Base-by-base conservation (phyloP, 1,284 basidiomycete genomes). In the Entoloma clypeatum region DNA sequence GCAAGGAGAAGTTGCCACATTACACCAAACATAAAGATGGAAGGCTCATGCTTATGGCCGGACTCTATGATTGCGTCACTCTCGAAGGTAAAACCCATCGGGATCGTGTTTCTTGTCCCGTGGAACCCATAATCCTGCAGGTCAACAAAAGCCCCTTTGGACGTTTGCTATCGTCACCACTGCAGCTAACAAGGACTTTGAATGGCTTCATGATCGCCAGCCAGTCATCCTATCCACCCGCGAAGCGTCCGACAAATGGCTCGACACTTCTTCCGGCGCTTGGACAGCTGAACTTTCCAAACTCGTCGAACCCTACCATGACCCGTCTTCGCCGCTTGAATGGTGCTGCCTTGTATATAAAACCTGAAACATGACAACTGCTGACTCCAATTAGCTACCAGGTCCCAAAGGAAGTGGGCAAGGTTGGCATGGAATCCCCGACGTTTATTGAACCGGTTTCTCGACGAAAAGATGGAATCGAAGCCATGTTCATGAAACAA, bases 81-180 rank as follows among this genome's bases (percentile, higher is more conserved):
- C 74, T 88, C 36, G 74, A 84, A 64, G 77, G 83, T 77, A 50
- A n/a, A n/a, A n/a, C n/a, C n/a, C n/a, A n/a, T n/a, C n/a, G n/a
- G n/a, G n/a, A n/a, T n/a, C n/a, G n/a, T n/a, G n/a, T n/a, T n/a
- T n/a, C n/a, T n/a, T n/a, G n/a, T n/a, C n/a, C n/a, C n/a, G n/a
- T n/a, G n/a, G n/a, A n/a, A n/a, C n/a, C n/a, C n/a, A n/a, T n/a
- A n/a, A 30, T 11, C 7, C 8, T 4, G 4, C 52, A 75, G 85
- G 77, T 3, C 65, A 75, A 39, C 70, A 68, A 0, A 63, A 79
- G 33, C 75, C 80, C 0, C 64, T 90, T 1, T 89, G 81, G 68
- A 89, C 89, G 0, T 97, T 92, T 59, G 86, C 89, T 0, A 90
- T 98, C 43, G 79, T 97, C 34, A 98, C 94, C 0, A 93, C 91